Conservation (phyloP, 306 rosid genomes). For the Rosa chinensis region DNA sequence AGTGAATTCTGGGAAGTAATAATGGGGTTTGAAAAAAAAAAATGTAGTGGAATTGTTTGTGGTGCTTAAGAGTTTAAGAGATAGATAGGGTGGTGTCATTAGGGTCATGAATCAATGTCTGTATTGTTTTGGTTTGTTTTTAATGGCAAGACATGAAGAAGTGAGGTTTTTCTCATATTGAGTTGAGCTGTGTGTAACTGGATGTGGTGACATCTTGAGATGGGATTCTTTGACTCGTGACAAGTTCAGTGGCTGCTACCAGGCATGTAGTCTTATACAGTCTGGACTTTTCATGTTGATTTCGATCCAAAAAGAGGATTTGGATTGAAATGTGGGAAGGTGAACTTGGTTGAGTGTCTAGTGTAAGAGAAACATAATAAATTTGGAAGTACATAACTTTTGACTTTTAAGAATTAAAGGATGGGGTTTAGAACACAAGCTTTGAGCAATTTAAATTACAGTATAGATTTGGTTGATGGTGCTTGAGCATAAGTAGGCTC, state of each 20-base stretch:
- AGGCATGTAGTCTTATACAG: neutral
- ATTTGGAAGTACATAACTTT: neutral
- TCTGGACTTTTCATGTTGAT: neutral
- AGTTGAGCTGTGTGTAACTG: neutral
- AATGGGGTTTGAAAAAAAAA: neutral
- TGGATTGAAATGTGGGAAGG: neutral
- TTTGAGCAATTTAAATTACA: neutral
- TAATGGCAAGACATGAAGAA: neutral
- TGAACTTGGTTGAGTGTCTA: neutral
- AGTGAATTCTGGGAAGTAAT: neutral
- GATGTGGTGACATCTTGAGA: neutral
- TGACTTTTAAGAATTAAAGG: neutral
- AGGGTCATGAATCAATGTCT: neutral
- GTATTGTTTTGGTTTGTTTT: neutral
- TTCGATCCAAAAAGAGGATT: neutral
- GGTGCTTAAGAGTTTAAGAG: neutral
- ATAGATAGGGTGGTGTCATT: neutral
- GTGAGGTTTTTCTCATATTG: neutral
- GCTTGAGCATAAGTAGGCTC: neutral
- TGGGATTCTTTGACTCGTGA: neutral
- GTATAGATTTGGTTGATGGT: neutral
- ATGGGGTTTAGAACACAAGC: neutral
- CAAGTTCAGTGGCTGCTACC: neutral
- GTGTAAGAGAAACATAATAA: neutral
- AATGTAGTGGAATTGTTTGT: neutral